phyloP scores from a whole-genome alignment of 75 land plant genomes.

The Cupressus sempervirens region DNA sequence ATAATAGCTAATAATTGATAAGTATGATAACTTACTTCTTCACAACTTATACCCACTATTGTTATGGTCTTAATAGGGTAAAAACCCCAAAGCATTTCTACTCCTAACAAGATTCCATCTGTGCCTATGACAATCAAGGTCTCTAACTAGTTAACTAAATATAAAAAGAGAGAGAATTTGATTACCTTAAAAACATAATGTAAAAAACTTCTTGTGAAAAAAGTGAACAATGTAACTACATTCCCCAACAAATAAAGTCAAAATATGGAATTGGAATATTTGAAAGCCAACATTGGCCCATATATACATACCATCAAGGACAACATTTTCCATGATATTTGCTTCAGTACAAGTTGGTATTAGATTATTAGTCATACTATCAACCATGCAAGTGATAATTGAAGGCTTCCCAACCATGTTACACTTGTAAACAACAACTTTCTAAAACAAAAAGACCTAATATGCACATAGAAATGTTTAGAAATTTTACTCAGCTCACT shows the following conservation, averaged over 20 bases:
- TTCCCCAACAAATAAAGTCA: not conserved
- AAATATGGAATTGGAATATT: not conserved
- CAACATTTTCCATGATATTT: conserved; percentile 98
- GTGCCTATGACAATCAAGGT: conserved; percentile 43
- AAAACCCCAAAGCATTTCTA: conserved; percentile 86
- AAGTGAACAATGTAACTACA: not conserved
- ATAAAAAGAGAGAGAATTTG: not conserved
- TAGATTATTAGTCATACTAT: conserved; percentile 93
- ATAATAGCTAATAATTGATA: not conserved
- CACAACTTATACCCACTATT: conserved; percentile 78
- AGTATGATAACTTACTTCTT: conserved; percentile 49
- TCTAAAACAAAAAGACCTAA: conserved; percentile 88
- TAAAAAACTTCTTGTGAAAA: not conserved
- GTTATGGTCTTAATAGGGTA: conserved; percentile 90
- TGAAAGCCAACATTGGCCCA: not conserved
- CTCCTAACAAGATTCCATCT: conserved; percentile 95
- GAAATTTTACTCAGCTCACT: not conserved
- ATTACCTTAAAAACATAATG: not conserved
- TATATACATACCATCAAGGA: conserved; percentile 72
- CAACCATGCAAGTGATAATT: conserved; percentile 92
- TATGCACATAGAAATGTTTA: conserved; percentile 12
- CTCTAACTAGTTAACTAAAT: not conserved
- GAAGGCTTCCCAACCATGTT: conserved; percentile 96
- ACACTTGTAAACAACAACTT: conserved; percentile 88
- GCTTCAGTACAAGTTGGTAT: conserved; percentile 98